Evolutionary conservation across 345 rosid species (phyloP).

Genomic region (Diplotaxis tenuifolia): DNA sequence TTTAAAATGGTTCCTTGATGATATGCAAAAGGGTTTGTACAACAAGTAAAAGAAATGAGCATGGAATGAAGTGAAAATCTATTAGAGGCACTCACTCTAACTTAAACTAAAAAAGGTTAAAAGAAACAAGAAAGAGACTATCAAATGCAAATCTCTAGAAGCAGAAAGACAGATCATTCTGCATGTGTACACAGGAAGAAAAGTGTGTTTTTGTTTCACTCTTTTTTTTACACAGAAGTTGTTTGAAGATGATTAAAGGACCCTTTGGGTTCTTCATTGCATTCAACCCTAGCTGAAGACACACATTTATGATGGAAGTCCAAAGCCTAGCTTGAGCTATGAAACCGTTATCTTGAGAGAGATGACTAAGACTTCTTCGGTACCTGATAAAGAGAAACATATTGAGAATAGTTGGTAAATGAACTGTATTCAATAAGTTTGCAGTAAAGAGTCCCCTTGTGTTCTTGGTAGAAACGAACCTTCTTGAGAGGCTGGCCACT

Average conservation of each 20-base stretch:
- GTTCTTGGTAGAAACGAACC: conserved; percentile 2
- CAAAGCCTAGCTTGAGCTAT: conserved; percentile 10
- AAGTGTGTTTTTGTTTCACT: conserved; percentile 6
- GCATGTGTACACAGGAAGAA: conserved; percentile 26
- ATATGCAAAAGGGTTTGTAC: no score
- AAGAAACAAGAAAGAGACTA: conserved; percentile 6
- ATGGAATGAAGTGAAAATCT: no score
- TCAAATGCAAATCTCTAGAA: conserved; percentile 1
- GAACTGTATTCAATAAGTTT: no score
- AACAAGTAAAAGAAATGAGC: no score
- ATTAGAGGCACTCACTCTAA: no score
- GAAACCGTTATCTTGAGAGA: conserved; percentile 3
- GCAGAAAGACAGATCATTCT: conserved; percentile 24
- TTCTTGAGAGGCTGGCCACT: conserved; percentile 33
- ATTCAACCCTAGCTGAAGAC: conserved; percentile 13
- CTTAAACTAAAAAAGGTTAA: background rate
- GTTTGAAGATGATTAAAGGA: conserved; percentile 20
- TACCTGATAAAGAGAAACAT: conserved; percentile 18
- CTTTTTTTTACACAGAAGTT: conserved; percentile 20
- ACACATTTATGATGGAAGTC: background rate
- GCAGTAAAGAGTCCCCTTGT: no score
- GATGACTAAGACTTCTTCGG: conserved; percentile 25
- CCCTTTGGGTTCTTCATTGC: conserved; percentile 27
- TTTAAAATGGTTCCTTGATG: background rate
- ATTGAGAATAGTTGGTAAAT: no score